Percentiles rank a stretch among this genome's conserved stretches.
phyloP scores from a whole-genome alignment of 2,329 filamentous ascomycete genomes.

The Monilinia vaccinii-corymbosi region DNA sequence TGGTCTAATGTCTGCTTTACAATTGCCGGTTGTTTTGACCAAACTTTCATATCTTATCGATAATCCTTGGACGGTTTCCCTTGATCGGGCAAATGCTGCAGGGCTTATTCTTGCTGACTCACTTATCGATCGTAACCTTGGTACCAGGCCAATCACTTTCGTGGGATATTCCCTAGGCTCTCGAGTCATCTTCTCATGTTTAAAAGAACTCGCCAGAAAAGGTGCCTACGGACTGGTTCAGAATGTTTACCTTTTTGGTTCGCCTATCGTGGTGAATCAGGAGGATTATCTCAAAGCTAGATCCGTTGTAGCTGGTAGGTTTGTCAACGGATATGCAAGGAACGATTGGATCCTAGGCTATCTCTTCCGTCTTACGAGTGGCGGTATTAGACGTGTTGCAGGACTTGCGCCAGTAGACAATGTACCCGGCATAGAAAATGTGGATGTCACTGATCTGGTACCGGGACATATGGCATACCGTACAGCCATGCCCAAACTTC shows the following conservation, averaged over 20 bases:
- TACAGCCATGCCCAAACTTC: slow-evolving; percentile 76
- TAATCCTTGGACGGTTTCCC: slow-evolving; percentile 96
- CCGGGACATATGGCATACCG: slow-evolving; percentile 96
- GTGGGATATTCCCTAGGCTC: slow-evolving; percentile 92
- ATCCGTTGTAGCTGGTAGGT: slow-evolving; percentile 82
- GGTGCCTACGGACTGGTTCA: slow-evolving; percentile 83
- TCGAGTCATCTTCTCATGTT: slow-evolving; percentile 83
- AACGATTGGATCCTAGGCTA: slow-evolving; percentile 98
- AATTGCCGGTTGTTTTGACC: slow-evolving; percentile 83
- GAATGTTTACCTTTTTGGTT: slow-evolving; percentile 92
- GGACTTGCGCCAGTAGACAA: slow-evolving; percentile 70
- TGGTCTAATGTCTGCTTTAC: slow-evolving; percentile 83
- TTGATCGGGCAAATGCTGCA: slow-evolving; percentile 79
- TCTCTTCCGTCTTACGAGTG: slow-evolving; percentile 86
- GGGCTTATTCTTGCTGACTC: slow-evolving; percentile 93
- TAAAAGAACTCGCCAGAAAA: slow-evolving; percentile 76
- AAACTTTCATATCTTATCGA: slow-evolving; percentile 96
- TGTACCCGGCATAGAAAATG: slow-evolving; percentile 77
- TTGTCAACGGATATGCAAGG: slow-evolving; percentile 86
- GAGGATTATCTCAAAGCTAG: slow-evolving; percentile 79
- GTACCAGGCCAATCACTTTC: slow-evolving; percentile 82
- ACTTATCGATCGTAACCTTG: slow-evolving; percentile 81
- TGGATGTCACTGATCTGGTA: slow-evolving; percentile 78
- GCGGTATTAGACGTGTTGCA: slow-evolving; percentile 81
- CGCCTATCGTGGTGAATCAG: slow-evolving; percentile 80